Conservation (phyloP, 371 early-diverging fungal species). For the Zychaea mexicana region DNA sequence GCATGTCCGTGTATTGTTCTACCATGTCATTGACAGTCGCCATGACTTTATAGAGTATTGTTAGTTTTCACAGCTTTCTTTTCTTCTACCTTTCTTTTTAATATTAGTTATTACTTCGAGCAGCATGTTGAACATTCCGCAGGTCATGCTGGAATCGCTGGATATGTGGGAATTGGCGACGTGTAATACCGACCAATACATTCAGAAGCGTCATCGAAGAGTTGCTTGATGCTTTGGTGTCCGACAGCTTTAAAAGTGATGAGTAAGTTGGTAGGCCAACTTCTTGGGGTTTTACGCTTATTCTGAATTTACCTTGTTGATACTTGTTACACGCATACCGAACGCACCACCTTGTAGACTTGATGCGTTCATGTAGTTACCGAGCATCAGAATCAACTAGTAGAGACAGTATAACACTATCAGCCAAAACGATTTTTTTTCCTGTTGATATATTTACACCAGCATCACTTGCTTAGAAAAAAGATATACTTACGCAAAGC, state of each 20-base stretch:
- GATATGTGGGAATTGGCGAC: slow-evolving; percentile 52
- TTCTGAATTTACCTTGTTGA: slow-evolving; percentile 54
- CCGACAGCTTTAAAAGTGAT: slow-evolving; percentile 35
- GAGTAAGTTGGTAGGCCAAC: neutral
- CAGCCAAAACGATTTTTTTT: too few species aligned
- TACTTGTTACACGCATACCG: slow-evolving; percentile 55
- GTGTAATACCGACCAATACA: slow-evolving; percentile 47
- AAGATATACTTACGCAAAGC: slow-evolving; percentile 40
- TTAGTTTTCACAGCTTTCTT: neutral
- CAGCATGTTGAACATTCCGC: slow-evolving; percentile 38
- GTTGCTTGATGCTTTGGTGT: slow-evolving; percentile 50
- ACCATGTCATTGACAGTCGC: slow-evolving; percentile 30
- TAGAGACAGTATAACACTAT: too few species aligned
- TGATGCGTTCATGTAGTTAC: slow-evolving; percentile 65
- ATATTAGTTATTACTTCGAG: slow-evolving; percentile 47
- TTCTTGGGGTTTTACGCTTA: neutral
- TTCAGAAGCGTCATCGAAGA: slow-evolving; percentile 48
- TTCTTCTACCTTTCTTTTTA: neutral
- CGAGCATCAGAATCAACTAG: slow-evolving; percentile 57
- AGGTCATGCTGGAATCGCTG: slow-evolving; percentile 40
- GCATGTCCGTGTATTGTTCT: slow-evolving; percentile 29
- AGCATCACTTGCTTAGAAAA: neutral
- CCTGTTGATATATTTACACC: neutral
- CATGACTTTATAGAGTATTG: slow-evolving; percentile 16
- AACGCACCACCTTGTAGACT: slow-evolving; percentile 62